These are phyloP conservation scores for Mortierella claussenii DNA, from an alignment of 192 early-diverging fungal species.

Conservation along the genomic window DNA sequence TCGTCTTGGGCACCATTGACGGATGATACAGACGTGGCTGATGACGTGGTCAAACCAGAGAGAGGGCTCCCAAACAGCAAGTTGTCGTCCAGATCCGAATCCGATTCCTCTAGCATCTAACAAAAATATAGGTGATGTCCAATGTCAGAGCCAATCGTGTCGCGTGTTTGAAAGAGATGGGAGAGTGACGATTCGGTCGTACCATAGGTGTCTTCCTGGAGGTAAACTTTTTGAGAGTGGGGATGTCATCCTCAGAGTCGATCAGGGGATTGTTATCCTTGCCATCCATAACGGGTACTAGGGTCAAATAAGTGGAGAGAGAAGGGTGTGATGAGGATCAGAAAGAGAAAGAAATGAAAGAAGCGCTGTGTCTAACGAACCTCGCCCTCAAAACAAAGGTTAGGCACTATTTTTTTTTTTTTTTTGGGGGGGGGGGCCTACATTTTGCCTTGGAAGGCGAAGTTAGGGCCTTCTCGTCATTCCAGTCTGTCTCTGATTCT, in stretches of 20 bases:
- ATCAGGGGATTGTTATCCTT: not conserved
- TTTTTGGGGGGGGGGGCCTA: too few species aligned
- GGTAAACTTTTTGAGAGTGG: slow-evolving; percentile 4
- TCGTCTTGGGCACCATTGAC: not conserved
- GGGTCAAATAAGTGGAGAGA: too few species aligned
- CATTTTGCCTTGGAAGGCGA: too few species aligned
- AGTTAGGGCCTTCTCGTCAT: too few species aligned
- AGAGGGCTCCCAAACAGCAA: slow-evolving; percentile 6
- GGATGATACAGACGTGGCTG: not conserved
- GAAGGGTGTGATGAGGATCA: too few species aligned
- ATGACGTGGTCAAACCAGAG: not conserved
- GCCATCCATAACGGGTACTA: not conserved
- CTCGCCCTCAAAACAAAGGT: too few species aligned
- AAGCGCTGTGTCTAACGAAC: too few species aligned
- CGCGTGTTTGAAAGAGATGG: not conserved
- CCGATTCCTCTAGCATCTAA: slow-evolving; percentile 26
- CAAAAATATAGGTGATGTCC: too few species aligned
- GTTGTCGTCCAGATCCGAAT: slow-evolving; percentile 39
- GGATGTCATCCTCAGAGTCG: slow-evolving; percentile 36
- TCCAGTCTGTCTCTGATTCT: slow-evolving; percentile 42
- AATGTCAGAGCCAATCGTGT: too few species aligned
- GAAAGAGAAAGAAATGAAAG: too few species aligned
- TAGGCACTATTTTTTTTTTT: too few species aligned
- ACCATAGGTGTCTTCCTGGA: slow-evolving; percentile 9
- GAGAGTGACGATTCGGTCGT: too few species aligned